Evolutionary conservation across 2,329 filamentous ascomycete species (phyloP).

Genomic region (Purpureocillium lavendulum): DNA sequence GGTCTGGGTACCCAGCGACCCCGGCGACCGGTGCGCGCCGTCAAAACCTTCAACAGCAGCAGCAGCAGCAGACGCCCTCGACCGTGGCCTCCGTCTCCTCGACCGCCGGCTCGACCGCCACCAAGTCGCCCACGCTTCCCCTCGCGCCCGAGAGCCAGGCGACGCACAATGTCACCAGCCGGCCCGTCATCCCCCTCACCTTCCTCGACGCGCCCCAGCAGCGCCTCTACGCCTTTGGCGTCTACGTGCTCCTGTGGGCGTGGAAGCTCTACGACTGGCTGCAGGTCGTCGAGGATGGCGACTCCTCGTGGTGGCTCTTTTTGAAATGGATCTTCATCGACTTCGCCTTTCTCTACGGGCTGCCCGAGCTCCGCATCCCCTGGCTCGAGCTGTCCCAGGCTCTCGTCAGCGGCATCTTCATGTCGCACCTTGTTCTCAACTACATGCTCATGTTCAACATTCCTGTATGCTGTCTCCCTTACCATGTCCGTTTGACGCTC

Average conservation of each 20-base stretch:
- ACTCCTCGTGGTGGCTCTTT: conserved; percentile 83
- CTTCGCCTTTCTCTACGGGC: conserved; percentile 74
- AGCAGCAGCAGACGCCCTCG: conserved; percentile 21
- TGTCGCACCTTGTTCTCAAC: conserved; percentile 64
- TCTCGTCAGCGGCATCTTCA: conserved; percentile 62
- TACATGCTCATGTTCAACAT: conserved; percentile 91
- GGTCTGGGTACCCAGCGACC: conserved; percentile 74
- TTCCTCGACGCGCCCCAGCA: conserved; percentile 87
- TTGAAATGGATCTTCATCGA: conserved; percentile 91
- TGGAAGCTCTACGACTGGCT: conserved; percentile 88
- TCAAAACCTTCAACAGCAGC: conserved; percentile 17
- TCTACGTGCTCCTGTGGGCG: conserved; percentile 67
- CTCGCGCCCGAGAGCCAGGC: conserved; percentile 35
- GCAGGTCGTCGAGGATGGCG: conserved; percentile 68
- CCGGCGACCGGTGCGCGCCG: conserved; percentile 44
- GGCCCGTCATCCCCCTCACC: conserved; percentile 70
- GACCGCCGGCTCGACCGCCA: conserved; percentile 16
- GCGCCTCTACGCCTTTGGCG: conserved; percentile 73
- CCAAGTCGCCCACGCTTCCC: conserved; percentile 30
- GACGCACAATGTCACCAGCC: conserved; percentile 16
- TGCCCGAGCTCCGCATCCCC: conserved; percentile 84
- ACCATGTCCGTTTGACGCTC: neutral
- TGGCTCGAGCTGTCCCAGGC: conserved; percentile 89
- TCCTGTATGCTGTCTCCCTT: conserved; percentile 38
- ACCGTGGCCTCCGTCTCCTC: conserved; percentile 21